Conservation (phyloP, 164 flowering plant genomes). For the Stephania cephalantha region DNA sequence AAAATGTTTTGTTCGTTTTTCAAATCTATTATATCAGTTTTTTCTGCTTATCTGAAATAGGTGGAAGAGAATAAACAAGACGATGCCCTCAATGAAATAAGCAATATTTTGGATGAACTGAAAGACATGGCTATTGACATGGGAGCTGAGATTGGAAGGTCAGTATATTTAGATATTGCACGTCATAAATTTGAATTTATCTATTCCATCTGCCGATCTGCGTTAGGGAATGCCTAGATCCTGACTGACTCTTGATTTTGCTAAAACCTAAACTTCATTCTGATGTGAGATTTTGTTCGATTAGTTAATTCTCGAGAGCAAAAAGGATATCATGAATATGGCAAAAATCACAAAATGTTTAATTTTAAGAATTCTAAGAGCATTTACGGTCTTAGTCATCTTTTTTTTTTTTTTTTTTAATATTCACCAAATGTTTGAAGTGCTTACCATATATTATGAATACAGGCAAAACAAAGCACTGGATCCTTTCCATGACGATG, state of each 20-base stretch:
- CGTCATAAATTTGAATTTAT: no score
- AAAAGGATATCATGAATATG: neutral
- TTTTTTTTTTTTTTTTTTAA: no score
- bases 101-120: slow-evolving; percentile 64
- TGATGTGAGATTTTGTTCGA: no score
- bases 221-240: neutral
- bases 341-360: no score
- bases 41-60: slow-evolving; percentile 32
- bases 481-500: slow-evolving; percentile 52
- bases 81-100: slow-evolving; percentile 64
- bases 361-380: no score
- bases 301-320: neutral
- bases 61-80: slow-evolving; percentile 69
- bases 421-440: neutral
- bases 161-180: slow-evolving; percentile 2
- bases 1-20: neutral
- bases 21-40: neutral
- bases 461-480: slow-evolving; percentile 74
- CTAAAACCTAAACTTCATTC: neutral
- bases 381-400: neutral
- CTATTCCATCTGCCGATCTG: neutral
- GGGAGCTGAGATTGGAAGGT: slow-evolving; percentile 79
- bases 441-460: neutral
- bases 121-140: slow-evolving; percentile 85
- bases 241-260: neutral